A percentile compares a stretch with the other conserved stretches of the same genome.
Evolutionary conservation across 371 early-diverging fungal species (phyloP).

Genomic region (Mortierella sp.): DNA sequence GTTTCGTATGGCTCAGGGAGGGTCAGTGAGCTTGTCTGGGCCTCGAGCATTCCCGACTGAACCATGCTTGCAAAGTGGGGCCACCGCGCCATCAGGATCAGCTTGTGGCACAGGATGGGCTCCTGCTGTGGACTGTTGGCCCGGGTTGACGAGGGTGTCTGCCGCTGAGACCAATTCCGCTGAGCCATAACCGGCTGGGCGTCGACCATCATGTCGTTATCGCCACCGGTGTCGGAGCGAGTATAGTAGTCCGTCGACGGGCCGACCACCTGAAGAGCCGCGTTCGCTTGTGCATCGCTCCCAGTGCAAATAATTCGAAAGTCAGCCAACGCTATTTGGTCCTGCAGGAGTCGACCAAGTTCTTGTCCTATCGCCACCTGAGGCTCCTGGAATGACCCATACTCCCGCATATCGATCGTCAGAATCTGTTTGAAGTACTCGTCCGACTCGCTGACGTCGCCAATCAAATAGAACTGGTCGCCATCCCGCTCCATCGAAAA

Average conservation of each 20-base stretch:
- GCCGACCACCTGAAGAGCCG: slow-evolving; percentile 15
- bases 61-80: slow-evolving; percentile 72
- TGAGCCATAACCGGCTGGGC: slow-evolving; percentile 37
- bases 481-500: slow-evolving; percentile 74
- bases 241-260: slow-evolving; percentile 31
- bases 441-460: slow-evolving; percentile 70
- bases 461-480: slow-evolving; percentile 70
- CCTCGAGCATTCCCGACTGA: slow-evolving; percentile 67
- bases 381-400: slow-evolving; percentile 70
- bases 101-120: slow-evolving; percentile 53
- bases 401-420: slow-evolving; percentile 70
- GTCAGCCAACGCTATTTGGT: slow-evolving; percentile 64
- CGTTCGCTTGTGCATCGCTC: slow-evolving; percentile 34
- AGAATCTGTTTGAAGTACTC: slow-evolving; percentile 72
- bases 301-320: slow-evolving; percentile 69
- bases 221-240: slow-evolving; percentile 39
- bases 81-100: slow-evolving; percentile 75
- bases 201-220: slow-evolving; percentile 54
- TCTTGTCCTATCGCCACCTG: slow-evolving; percentile 68
- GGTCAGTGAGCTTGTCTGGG: slow-evolving; percentile 60
- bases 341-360: slow-evolving; percentile 63
- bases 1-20: slow-evolving; percentile 67
- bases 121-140: slow-evolving; percentile 48
- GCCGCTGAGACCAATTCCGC: slow-evolving; percentile 27
- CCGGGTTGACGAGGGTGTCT: slow-evolving; percentile 43